Evolutionary conservation across 768 basidiomycete species (phyloP).

Genomic region (Suillus bovinus): DNA sequence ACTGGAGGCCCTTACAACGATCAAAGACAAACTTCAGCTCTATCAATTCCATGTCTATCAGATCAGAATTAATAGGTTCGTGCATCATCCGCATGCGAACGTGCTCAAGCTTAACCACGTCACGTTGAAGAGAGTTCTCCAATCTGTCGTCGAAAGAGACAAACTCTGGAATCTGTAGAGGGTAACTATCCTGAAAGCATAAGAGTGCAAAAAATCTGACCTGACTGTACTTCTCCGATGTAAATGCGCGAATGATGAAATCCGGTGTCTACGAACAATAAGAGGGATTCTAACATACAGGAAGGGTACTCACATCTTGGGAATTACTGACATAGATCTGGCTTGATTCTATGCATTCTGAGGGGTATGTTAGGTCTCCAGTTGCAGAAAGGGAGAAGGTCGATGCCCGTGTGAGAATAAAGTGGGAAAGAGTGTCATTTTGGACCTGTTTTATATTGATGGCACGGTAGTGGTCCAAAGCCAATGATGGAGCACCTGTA

Average conservation of each 20-base stretch:
- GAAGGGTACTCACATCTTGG: conserved; percentile 57
- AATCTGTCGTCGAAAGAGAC: conserved; percentile 77
- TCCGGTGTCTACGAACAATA: conserved; percentile 61
- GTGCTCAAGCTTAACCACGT: conserved; percentile 80
- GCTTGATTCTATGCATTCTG: conserved; percentile 77
- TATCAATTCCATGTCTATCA: conserved; percentile 81
- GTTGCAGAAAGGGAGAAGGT: conserved; percentile 76
- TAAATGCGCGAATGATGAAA: conserved; percentile 77
- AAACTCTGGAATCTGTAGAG: conserved; percentile 75
- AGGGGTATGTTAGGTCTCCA: conserved; percentile 73
- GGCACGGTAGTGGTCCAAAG: conserved; percentile 76
- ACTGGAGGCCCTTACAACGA: conserved; percentile 47
- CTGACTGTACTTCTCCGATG: conserved; percentile 81
- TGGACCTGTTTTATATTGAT: conserved; percentile 86
- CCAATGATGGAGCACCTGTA: conserved; percentile 69
- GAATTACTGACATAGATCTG: conserved; percentile 82
- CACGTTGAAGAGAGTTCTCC: conserved; percentile 83
- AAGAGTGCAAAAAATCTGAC: conserved; percentile 32
- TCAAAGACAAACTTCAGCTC: conserved; percentile 84
- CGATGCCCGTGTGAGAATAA: conserved; percentile 72
- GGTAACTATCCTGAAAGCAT: neutral
- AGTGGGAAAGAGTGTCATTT: conserved; percentile 86
- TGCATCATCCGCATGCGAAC: conserved; percentile 81
- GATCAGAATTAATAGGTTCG: conserved; percentile 67
- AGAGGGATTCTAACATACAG: conserved; percentile 11